Evolutionary conservation across 2,329 filamentous ascomycete genomes (phyloP).

Genomic region (Rasamsonia emersonii): DNA sequence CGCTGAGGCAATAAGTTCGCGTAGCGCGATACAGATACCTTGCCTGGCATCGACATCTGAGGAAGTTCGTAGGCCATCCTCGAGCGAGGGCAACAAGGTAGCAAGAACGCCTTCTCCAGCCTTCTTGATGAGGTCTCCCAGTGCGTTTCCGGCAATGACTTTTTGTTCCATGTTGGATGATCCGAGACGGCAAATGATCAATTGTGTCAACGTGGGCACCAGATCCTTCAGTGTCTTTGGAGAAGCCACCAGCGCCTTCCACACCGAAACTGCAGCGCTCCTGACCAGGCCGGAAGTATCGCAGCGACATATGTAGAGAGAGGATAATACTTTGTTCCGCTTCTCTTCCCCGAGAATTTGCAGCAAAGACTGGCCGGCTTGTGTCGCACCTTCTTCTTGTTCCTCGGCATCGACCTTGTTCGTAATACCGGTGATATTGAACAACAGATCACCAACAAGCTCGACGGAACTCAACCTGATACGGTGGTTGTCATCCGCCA

Average conservation of each 20-base stretch:
- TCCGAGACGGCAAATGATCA: constrained; percentile 86
- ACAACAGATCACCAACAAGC: constrained; percentile 88
- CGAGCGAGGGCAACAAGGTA: constrained; percentile 79
- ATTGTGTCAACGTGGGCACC: constrained; percentile 85
- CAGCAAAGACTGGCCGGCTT: constrained; percentile 85
- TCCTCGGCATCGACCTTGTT: constrained; percentile 71
- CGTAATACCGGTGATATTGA: constrained; percentile 93
- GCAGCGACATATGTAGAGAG: constrained; percentile 92
- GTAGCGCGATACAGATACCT: constrained; percentile 92
- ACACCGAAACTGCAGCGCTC: constrained; percentile 80
- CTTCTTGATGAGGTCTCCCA: constrained; percentile 94
- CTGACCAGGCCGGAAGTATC: constrained; percentile 91
- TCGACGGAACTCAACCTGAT: constrained; percentile 98
- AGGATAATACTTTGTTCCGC: constrained; percentile 94
- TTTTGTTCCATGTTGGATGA: constrained; percentile 98
- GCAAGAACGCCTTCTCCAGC: constrained; percentile 89
- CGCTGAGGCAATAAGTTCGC: constrained; percentile 85
- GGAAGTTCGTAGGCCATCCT: constrained; percentile 80
- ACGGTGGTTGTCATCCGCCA: constrained; percentile 95
- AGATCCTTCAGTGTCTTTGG: constrained; percentile 91
- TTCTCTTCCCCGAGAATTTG: constrained; percentile 93
- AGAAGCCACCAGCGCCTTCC: constrained; percentile 92
- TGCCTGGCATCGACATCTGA: constrained; percentile 90
- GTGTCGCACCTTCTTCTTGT: constrained; percentile 65
- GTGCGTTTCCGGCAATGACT: constrained; percentile 92